phyloP scores from a whole-genome alignment of 2,329 filamentous ascomycete species.

The Colletotrichum noveboracense region DNA sequence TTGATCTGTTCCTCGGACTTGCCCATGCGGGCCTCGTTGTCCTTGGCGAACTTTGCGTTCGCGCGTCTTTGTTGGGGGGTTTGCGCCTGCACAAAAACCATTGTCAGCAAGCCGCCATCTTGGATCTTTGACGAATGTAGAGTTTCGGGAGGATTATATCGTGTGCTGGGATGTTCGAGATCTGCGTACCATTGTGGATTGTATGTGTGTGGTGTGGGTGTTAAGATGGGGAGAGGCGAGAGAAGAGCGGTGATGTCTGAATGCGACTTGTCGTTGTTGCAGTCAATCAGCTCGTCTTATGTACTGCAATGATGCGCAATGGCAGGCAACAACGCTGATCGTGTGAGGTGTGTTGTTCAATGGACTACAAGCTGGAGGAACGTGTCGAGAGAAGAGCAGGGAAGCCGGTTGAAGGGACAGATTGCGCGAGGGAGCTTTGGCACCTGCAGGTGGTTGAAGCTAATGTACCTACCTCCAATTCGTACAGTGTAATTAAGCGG shows the following conservation, averaged over 20 bases:
- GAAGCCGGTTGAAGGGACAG: slow-evolving; percentile 22
- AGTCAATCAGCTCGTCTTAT: background rate
- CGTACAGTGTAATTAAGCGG: background rate
- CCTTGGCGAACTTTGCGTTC: slow-evolving; percentile 79
- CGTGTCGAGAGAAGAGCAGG: slow-evolving; percentile 21
- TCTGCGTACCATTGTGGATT: slow-evolving; percentile 25
- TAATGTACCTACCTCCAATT: background rate
- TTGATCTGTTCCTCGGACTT: slow-evolving; percentile 71
- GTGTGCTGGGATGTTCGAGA: background rate
- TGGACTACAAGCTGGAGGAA: background rate
- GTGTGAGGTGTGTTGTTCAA: background rate
- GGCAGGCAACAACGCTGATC: background rate
- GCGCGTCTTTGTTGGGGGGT: slow-evolving; percentile 83
- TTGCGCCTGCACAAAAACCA: slow-evolving; percentile 66
- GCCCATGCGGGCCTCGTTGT: slow-evolving; percentile 76
- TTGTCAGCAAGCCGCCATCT: background rate
- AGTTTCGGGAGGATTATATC: background rate
- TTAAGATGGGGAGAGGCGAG: background rate
- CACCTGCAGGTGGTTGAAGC: background rate
- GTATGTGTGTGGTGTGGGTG: background rate
- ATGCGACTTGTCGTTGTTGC: background rate
- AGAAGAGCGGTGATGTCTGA: background rate
- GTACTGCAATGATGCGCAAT: background rate
- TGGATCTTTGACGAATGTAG: background rate
- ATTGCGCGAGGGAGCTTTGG: slow-evolving; percentile 17